These are phyloP conservation scores for Marasmius sp. DNA, from an alignment of 1,284 basidiomycete species.

Conservation along the genomic window DNA sequence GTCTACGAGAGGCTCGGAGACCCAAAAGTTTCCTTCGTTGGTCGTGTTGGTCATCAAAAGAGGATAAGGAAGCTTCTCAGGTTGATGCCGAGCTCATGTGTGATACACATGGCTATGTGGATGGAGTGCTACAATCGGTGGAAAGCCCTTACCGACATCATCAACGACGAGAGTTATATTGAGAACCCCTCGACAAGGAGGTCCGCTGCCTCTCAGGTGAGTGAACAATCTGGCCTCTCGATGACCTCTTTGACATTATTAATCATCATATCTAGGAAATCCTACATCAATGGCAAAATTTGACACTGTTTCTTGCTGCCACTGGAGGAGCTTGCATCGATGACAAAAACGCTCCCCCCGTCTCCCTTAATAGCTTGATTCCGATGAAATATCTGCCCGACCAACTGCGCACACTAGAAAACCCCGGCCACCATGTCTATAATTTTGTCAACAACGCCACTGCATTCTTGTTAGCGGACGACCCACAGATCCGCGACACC, in stretches of 20 bases:
- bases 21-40: constrained; percentile 65
- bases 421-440: constrained; percentile 57
- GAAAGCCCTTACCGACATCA: constrained; percentile 51
- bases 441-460: constrained; percentile 72
- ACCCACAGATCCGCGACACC: constrained; percentile 68
- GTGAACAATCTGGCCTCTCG: neutral
- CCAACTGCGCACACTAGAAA: constrained; percentile 60
- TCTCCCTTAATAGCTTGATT: constrained; percentile 51
- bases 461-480: constrained; percentile 64
- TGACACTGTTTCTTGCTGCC: constrained; percentile 79
- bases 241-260: neutral
- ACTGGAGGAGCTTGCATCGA: constrained; percentile 72
- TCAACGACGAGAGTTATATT: constrained; percentile 35
- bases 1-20: constrained; percentile 79
- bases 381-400: constrained; percentile 68
- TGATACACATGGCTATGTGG: constrained; percentile 77
- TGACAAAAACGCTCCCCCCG: constrained; percentile 41
- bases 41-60: constrained; percentile 80
- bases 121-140: constrained; percentile 77
- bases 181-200: constrained; percentile 14
- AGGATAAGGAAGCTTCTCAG: constrained; percentile 73
- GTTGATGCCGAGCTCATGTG: constrained; percentile 59
- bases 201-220: neutral
- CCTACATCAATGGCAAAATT: constrained; percentile 85
- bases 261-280: constrained; percentile 56